Conservation (phyloP, 2,329 filamentous ascomycete species). For the Verticillium zaregamsianum region DNA sequence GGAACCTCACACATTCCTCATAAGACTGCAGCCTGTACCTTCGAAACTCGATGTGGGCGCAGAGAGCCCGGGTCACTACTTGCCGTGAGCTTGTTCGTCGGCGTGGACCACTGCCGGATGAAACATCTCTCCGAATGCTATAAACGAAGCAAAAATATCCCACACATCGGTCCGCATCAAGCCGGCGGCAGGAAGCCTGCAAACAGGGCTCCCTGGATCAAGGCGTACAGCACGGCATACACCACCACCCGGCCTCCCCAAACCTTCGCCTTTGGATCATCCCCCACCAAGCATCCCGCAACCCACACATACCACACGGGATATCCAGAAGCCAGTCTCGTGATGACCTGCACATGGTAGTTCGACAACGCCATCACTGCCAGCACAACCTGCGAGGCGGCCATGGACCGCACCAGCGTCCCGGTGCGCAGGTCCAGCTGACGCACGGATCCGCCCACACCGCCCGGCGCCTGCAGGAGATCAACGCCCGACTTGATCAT, state of each 20-base stretch:
- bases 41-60: too few species aligned
- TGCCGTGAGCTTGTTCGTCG: too few species aligned
- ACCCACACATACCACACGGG: constrained; percentile 87
- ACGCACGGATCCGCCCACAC: constrained; percentile 6
- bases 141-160: background rate
- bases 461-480: constrained; percentile 20
- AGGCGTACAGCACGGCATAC: constrained; percentile 76
- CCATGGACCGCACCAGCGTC: constrained; percentile 51
- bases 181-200: constrained; percentile 90
- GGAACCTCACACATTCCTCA: too few species aligned
- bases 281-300: constrained; percentile 42
- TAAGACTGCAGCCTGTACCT: too few species aligned
- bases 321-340: constrained; percentile 81
- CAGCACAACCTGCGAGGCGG: constrained; percentile 68
- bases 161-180: constrained; percentile 28
- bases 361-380: constrained; percentile 67
- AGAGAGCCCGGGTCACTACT: too few species aligned
- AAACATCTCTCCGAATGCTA: background rate
- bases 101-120: background rate
- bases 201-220: constrained; percentile 80
- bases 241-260: constrained; percentile 43
- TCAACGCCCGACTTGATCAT: constrained; percentile 58
- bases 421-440: constrained; percentile 14
- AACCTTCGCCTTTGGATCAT: constrained; percentile 20
- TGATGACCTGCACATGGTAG: constrained; percentile 94